Conservation (phyloP, 2,329 filamentous ascomycete genomes). For the Curvularia verruculosa region DNA sequence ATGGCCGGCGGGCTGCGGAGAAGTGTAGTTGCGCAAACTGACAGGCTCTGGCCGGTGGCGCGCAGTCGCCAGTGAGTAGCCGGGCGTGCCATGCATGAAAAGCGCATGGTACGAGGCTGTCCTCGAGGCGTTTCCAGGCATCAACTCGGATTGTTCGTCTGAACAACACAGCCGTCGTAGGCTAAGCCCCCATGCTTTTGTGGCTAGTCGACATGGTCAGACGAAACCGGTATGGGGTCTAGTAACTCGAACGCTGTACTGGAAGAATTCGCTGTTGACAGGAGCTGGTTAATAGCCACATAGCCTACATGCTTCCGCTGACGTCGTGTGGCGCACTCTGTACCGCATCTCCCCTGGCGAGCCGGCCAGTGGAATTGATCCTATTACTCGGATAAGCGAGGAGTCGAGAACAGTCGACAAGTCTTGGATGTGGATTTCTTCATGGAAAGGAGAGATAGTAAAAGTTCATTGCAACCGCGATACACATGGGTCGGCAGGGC, state of each 20-base stretch:
- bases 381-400: neutral
- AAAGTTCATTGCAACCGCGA: neutral
- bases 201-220: neutral
- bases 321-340: neutral
- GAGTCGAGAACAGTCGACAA: neutral
- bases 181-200: neutral
- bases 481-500: neutral
- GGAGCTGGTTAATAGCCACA: neutral
- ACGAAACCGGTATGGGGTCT: neutral
- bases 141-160: neutral
- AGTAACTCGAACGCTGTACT: neutral
- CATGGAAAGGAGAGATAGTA: neutral
- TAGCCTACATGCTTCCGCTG: neutral
- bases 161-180: neutral
- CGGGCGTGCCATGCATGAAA: neutral
- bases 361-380: neutral
- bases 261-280: neutral
- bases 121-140: neutral
- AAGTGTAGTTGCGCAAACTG: neutral
- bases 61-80: neutral
- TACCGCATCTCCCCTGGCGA: neutral
- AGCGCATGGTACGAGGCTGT: neutral
- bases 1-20: too few species aligned
- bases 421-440: neutral
- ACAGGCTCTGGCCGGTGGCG: neutral